Base-by-base conservation (phyloP, 2,329 filamentous ascomycete genomes). In the Cordyceps militaris region DNA sequence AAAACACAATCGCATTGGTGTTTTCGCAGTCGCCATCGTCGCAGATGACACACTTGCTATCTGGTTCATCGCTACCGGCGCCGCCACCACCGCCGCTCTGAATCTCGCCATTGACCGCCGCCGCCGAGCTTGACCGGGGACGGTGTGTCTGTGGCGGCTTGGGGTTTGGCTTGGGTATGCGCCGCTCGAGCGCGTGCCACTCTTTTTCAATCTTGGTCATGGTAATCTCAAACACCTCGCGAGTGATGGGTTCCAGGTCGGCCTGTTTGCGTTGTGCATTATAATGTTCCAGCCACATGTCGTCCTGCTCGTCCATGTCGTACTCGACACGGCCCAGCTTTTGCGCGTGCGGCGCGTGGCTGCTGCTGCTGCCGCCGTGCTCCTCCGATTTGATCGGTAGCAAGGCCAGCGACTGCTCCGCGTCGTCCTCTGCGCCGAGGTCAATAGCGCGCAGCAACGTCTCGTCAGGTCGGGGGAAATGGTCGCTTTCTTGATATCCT, bases 1-100 rank as follows among this genome's bases (percentile, higher is more conserved):
- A 99, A 69, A 99, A 99, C 23, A 99, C 94, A 67, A 99, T 99
- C 1, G 94, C 94, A 68, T 99, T 99, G 23, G 94, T 95, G 71
- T 99, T 99, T 74, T 99, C 94, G 68, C 94, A 99, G 69, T 99
- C 94, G n/a, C 94, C 94, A 67, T 99, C 94, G 69, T 99, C 94
- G 70, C 94, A 99, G 59, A 99, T 95, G 23, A 91, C 92, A 69
- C 94, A 99, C 72, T 96, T 97, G 65, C 88, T 96, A 71, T 99
- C 94, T 65, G 94, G 92, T 72, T 97, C 93, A 73, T 97, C 94
- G 53, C 32, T 28, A 23, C 30, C 53, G 34, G 19, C 53, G 21
- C 44, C 53, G 44, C 43, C 53, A 8, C 32, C 44, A 28, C 49
- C 49, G 21, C 91, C 91, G 4, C 64, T 66, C 62, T 88, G 84